These are phyloP conservation scores for Aspergillus incahuasiensis DNA, from an alignment of 495 filamentous ascomycete species.

Conservation along the genomic window DNA sequence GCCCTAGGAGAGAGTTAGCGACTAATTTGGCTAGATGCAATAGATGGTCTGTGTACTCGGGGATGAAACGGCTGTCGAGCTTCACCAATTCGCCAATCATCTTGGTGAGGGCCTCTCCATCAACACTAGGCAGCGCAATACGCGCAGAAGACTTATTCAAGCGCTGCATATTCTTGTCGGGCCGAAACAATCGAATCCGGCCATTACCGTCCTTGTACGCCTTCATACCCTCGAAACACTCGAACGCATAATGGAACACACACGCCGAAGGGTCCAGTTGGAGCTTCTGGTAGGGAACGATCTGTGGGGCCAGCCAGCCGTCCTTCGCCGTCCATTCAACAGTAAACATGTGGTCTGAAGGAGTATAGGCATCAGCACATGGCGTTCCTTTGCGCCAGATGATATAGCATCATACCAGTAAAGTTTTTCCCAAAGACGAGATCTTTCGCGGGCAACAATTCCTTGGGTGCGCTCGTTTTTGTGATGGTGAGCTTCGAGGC, in stretches of 20 bases:
- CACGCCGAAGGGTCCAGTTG: constrained; percentile 92
- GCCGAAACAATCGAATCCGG: constrained; percentile 82
- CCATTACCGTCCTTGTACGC: constrained; percentile 81
- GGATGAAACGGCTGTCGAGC: constrained; percentile 85
- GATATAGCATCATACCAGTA: constrained; percentile 54
- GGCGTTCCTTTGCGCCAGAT: neutral
- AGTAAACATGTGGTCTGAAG: constrained; percentile 88
- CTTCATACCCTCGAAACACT: constrained; percentile 98
- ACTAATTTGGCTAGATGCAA: neutral
- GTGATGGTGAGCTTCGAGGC: constrained; percentile 68
- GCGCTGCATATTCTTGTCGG: constrained; percentile 91
- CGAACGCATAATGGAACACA: constrained; percentile 97
- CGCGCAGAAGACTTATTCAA: constrained; percentile 84
- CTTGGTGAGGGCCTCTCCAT: constrained; percentile 63
- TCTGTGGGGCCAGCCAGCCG: constrained; percentile 76
- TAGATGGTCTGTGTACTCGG: constrained; percentile 39
- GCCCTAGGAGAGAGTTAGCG: constrained; percentile 30
- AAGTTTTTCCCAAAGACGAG: constrained; percentile 86
- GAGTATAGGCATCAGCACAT: constrained; percentile 18
- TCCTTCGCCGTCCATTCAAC: constrained; percentile 83
- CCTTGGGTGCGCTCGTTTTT: constrained; percentile 71
- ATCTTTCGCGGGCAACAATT: constrained; percentile 64
- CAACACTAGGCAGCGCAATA: constrained; percentile 86
- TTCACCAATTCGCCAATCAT: constrained; percentile 74
- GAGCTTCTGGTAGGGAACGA: constrained; percentile 93